These are phyloP conservation scores for Gigaspora rosea DNA, from an alignment of 192 early-diverging fungal genomes.

Conservation along the genomic window DNA sequence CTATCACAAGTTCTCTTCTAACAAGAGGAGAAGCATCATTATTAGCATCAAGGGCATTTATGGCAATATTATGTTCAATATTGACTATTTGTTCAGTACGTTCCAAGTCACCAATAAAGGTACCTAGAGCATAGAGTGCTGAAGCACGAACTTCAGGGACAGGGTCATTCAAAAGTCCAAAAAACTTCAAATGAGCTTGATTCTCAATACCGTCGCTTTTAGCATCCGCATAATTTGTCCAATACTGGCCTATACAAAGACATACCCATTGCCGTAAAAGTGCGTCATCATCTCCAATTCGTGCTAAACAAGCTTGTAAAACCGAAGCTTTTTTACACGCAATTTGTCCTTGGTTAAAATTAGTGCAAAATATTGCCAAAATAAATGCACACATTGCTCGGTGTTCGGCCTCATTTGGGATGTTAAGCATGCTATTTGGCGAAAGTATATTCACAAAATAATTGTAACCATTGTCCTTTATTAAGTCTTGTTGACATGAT, in stretches of 20 bases:
- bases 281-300: conserved; percentile 71
- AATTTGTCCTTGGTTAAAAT: conserved; percentile 79
- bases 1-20: conserved; percentile 80
- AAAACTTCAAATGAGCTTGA: conserved; percentile 64
- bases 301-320: conserved; percentile 63
- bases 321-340: conserved; percentile 76
- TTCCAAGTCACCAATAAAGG: conserved; percentile 72
- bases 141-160: conserved; percentile 84
- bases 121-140: conserved; percentile 77
- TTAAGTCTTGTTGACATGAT: conserved; percentile 84
- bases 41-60: conserved; percentile 62
- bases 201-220: conserved; percentile 64
- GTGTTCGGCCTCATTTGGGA: conserved; percentile 82
- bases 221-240: conserved; percentile 76
- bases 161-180: conserved; percentile 60
- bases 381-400: conserved; percentile 96
- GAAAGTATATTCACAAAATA: conserved; percentile 93
- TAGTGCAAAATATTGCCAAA: conserved; percentile 89
- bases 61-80: conserved; percentile 75
- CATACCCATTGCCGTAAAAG: conserved; percentile 88
- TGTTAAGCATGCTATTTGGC: conserved; percentile 65
- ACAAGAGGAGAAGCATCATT: conserved; percentile 90
- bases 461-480: conserved; percentile 87
- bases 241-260: conserved; percentile 83
- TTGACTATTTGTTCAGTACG: conserved; percentile 69